A percentile compares a stretch with the other conserved stretches of the same genome.
Conservation (phyloP, 2,329 filamentous ascomycete species). For the Nannizziopsis arthrosporioides region DNA sequence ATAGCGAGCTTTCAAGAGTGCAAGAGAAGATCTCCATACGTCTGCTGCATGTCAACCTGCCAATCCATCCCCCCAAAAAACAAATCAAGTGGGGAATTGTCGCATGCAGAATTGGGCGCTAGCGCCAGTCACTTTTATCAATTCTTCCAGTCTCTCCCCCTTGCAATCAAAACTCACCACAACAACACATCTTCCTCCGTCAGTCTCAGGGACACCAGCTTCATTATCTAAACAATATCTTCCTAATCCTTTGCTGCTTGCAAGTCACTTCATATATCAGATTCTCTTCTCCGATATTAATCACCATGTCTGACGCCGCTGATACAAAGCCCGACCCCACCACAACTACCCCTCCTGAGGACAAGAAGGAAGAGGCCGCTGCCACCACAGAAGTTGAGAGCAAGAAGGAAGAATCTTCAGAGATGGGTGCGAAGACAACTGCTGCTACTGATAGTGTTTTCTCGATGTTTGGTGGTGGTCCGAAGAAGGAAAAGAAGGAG, state of each 20-base stretch:
- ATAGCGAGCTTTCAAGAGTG: too few relatives aligned
- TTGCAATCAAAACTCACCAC: too few relatives aligned
- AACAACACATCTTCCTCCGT: too few relatives aligned
- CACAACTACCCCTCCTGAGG: slow-evolving; percentile 28
- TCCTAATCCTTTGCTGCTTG: background rate
- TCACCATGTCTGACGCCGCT: slow-evolving; percentile 34
- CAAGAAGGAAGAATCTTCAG: slow-evolving; percentile 21
- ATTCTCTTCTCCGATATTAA: background rate
- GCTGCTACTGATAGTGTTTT: slow-evolving; percentile 55
- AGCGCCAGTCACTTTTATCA: background rate
- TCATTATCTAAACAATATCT: too few relatives aligned
- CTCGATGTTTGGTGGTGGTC: slow-evolving; percentile 96
- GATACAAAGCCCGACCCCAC: slow-evolving; percentile 36
- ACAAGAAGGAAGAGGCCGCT: slow-evolving; percentile 17
- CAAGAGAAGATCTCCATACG: background rate
- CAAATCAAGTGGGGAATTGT: too few relatives aligned
- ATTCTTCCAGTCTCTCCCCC: background rate
- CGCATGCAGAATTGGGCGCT: too few relatives aligned
- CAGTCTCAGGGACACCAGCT: too few relatives aligned
- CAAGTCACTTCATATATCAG: background rate
- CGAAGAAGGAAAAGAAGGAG: slow-evolving; percentile 91
- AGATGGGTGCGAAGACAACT: slow-evolving; percentile 23
- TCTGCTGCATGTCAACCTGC: background rate
- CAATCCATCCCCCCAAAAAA: background rate
- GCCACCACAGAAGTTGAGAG: slow-evolving; percentile 26